Base-by-base conservation (phyloP, 306 rosid species). In the Rubus parviflorus region DNA sequence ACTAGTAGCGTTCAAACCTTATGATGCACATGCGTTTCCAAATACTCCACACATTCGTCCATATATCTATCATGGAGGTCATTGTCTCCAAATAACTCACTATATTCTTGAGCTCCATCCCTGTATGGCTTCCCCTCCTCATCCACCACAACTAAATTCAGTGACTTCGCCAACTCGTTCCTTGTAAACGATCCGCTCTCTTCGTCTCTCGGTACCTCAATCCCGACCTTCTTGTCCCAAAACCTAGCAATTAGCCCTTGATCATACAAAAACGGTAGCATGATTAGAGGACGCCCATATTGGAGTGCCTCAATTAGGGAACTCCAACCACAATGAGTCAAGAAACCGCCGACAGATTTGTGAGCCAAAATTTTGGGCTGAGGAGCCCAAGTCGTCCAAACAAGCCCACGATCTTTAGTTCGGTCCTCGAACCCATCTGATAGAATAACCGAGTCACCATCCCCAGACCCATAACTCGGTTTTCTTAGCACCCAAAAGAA, bases 401-500 rank as follows among this genome's bases (percentile, higher is more conserved):
- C 81, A 10, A 85, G 13, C 0, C 90, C 90, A 5, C 71, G 85
- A 22, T 68, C 86, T 42, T 73, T 67, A 70, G 80, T 85, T 42
- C 88, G 74, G 22, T 81, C 85, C 68, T 86, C 87, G 5, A 90
- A 88, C 30, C 90, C 89, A 3, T 81, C 75, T 4, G 90, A 90
- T 62, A 90, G 70, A 79, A 79, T 74, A 19, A 70, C 68, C 2
- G 3, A 73, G n/a, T 76, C 86, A 8, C 20, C 67, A 56, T 81
- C 76, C 2, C 4, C 43, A 10, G 38, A 11, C 4, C 73, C 75
- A 8, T 42, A 42, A 3, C 53, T 70, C 0, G 69, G 81, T 7
- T 68, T 81, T 60, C 88, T 88, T 20, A 83, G 48, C 8, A 70
- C 95, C 95, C 95, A 90, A 57, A 90, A 83, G 84, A 86, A 88